Evolutionary conservation across 768 basidiomycete genomes (phyloP), one percentile per base, ranked within the genome.

Genomic region (Naganishia friedmannii): DNA sequence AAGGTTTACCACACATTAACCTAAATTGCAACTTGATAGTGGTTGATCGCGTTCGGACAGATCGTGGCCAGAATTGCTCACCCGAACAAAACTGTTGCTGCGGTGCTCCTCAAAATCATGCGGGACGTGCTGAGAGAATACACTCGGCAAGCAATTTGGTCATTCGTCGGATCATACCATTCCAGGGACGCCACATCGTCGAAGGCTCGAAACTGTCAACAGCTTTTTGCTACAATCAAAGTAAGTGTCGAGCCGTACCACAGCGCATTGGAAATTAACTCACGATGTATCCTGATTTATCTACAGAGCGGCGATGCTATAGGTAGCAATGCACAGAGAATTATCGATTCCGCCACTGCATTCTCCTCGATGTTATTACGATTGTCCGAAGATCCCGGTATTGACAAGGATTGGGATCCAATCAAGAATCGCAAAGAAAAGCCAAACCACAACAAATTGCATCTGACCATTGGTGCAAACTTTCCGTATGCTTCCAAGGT

Each of bases 41-140:
- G 95, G 93, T 90, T 88, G 74, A 93, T 90, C 0, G 94, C 93
- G 0, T 94, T 97, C 73, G 93, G 94, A 3, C 96, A 98, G 83
- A 91, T 98, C 65, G 92, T 94, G 17, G 98, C 95, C 17, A 87
- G 96, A 9, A 89, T 99, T 37, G 90, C 89, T 15, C 91, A 96
- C 73, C 82, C 79, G 4, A 89, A 90, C 74, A 73, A 80, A 13
- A 83, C 83, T 0, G 88, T 92, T 3, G 88, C 86, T 76, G 80
- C 77, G 0, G 80, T 87, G 3, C 82, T 99, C 26, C 83, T 85
- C 2, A 81, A 78, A 56, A 85, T 98, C 39, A 92, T 98, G 67
- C 80, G 83, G 19, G 82, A 78, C 21, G 90, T 98, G 32, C 84
- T 98, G n/a, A 82, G 84, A 66, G 86, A 87, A 70, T 94, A 92